Conservation (phyloP, 768 basidiomycete species). For the Auricularia heimuer region DNA sequence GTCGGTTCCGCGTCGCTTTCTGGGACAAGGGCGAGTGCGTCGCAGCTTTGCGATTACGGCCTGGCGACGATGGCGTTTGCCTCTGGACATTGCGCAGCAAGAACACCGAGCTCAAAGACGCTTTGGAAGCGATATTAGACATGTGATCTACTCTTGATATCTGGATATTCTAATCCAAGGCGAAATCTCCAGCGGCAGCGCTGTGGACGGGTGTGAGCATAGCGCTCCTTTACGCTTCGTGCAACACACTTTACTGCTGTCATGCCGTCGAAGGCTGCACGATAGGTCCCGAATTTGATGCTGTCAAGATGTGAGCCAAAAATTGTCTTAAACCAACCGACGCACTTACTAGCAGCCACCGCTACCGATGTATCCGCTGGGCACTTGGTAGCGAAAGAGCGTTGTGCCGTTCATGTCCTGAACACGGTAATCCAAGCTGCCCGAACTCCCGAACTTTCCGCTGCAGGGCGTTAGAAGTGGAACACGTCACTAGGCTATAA, state of each 20-base stretch:
- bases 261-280: background rate
- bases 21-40: background rate
- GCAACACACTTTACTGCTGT: background rate
- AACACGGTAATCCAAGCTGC: background rate
- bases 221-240: background rate
- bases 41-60: conserved; percentile 9
- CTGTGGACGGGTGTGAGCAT: background rate
- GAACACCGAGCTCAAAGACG: conserved; percentile 2
- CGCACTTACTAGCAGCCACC: background rate
- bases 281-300: background rate
- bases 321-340: background rate
- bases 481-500: background rate
- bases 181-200: background rate
- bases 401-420: background rate
- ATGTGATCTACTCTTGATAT: background rate
- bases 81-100: conserved; percentile 14
- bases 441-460: background rate
- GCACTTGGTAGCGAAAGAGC: background rate
- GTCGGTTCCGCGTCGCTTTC: conserved; percentile 3
- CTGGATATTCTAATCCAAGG: background rate
- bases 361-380: background rate
- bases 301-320: background rate
- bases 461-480: background rate
- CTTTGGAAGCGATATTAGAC: conserved; percentile 2
- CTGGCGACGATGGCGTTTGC: conserved; percentile 12